Conservation (phyloP, 2,329 filamentous ascomycete species). For the Gyromitra esculenta region DNA sequence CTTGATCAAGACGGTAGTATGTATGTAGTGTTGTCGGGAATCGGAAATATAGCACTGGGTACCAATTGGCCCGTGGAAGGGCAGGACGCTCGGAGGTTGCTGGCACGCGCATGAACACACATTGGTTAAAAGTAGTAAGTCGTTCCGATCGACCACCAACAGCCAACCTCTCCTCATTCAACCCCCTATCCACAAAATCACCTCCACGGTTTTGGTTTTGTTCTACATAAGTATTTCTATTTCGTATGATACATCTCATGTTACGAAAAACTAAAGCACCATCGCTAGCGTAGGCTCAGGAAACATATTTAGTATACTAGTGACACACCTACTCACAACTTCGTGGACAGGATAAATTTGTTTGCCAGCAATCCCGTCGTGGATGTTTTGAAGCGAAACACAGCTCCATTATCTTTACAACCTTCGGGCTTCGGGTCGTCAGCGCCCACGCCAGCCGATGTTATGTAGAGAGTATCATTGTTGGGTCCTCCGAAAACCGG, state of each 20-base stretch:
- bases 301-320: constrained; percentile 41
- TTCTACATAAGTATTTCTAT: constrained; percentile 45
- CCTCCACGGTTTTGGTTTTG: constrained; percentile 24
- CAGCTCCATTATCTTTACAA: constrained; percentile 72
- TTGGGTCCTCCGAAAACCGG: constrained; percentile 78
- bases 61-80: constrained; percentile 47
- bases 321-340: constrained; percentile 17
- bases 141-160: constrained; percentile 44
- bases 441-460: constrained; percentile 73
- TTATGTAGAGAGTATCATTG: constrained; percentile 75
- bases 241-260: constrained; percentile 50
- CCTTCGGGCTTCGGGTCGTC: constrained; percentile 72
- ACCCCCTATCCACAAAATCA: constrained; percentile 38
- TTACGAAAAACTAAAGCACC: constrained; percentile 39
- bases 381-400: constrained; percentile 82
- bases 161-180: constrained; percentile 32
- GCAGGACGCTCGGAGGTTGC: constrained; percentile 39
- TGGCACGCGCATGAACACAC: constrained; percentile 42
- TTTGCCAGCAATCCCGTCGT: constrained; percentile 71
- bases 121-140: constrained; percentile 37
- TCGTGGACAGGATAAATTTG: constrained; percentile 66
- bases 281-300: constrained; percentile 26
- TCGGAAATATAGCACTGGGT: constrained; percentile 45
- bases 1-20: constrained; percentile 37
- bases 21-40: constrained; percentile 47